A percentile compares a stretch with the other conserved stretches of the same genome.
phyloP scores from a whole-genome alignment of 208 protist species.

The Endotrypanum monterogeii region DNA sequence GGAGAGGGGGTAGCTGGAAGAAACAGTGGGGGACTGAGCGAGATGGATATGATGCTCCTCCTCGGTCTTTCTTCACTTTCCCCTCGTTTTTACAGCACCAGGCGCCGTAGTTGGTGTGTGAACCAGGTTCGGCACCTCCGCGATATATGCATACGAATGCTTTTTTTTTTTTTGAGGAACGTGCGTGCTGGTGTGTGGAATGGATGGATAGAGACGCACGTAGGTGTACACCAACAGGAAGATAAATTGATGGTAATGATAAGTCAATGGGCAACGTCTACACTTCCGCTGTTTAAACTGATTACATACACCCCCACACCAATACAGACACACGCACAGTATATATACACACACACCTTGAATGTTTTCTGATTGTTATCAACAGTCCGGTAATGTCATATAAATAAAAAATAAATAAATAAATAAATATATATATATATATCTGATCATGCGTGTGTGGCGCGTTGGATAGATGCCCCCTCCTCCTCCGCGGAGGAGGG shows the following conservation, averaged over 20 bases:
- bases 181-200: not conserved
- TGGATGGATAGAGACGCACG: not conserved
- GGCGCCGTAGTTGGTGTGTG: not conserved
- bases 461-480: too few species aligned
- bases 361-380: too few species aligned
- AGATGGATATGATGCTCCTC: not conserved
- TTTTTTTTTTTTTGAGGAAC: not conserved
- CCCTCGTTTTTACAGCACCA: not conserved
- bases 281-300: not conserved
- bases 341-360: too few species aligned
- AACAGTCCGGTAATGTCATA: too few species aligned
- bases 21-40: not conserved
- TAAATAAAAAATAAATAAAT: too few species aligned
- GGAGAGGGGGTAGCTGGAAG: not conserved
- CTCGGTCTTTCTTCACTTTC: not conserved
- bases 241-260: not conserved
- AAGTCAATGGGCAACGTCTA: not conserved
- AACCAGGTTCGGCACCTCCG: not conserved
- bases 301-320: not conserved
- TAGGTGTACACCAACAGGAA: not conserved
- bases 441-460: too few species aligned
- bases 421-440: too few species aligned
- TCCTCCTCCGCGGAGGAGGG: too few species aligned
- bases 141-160: too few species aligned
- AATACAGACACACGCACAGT: too few species aligned